These are phyloP conservation scores for Coprinopsis cinerea DNA, from an alignment of 768 basidiomycete genomes.

Conservation along the genomic window DNA sequence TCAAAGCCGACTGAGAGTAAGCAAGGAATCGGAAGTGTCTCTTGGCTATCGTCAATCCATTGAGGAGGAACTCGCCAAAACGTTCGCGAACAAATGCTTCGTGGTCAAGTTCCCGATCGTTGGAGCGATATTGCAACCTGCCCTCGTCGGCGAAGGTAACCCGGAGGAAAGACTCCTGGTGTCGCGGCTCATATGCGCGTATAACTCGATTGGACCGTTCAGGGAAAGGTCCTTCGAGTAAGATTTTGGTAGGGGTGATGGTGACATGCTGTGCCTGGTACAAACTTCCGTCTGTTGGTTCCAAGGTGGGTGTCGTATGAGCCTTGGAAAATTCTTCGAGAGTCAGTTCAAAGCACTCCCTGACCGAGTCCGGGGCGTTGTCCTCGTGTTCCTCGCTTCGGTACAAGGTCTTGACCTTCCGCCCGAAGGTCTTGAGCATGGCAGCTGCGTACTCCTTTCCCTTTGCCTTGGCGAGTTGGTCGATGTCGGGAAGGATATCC, in stretches of 20 bases:
- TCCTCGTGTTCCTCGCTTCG: constrained; percentile 22
- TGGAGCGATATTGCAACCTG: constrained; percentile 11
- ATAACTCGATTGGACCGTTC: constrained; percentile 17
- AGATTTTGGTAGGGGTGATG: constrained; percentile 13
- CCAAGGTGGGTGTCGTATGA: constrained; percentile 17
- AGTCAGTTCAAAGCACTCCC: constrained; percentile 25
- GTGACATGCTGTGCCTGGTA: constrained; percentile 25
- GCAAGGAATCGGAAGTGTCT: constrained; percentile 58
- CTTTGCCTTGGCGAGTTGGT: constrained; percentile 20
- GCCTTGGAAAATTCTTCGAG: constrained; percentile 21
- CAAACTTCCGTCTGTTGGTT: constrained; percentile 27
- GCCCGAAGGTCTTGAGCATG: constrained; percentile 36
- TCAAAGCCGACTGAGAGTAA: constrained; percentile 72
- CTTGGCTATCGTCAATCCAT: constrained; percentile 50
- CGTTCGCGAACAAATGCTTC: constrained; percentile 41
- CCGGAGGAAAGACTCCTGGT: constrained; percentile 15
- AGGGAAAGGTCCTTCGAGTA: constrained; percentile 13
- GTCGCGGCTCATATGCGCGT: constrained; percentile 9
- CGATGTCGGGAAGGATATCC: constrained; percentile 30
- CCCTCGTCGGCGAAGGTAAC: constrained; percentile 16
- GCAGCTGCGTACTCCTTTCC: constrained; percentile 31
- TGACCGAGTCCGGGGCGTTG: constrained; percentile 17
- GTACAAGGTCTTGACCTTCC: constrained; percentile 19
- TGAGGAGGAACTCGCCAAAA: constrained; percentile 37
- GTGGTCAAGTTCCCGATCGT: constrained; percentile 18